A percentile compares a stretch with the other conserved stretches of the same genome.
Conservation (phyloP, 108 stramenopile genomes). For the Pseudonitzschia delicatissima region DNA sequence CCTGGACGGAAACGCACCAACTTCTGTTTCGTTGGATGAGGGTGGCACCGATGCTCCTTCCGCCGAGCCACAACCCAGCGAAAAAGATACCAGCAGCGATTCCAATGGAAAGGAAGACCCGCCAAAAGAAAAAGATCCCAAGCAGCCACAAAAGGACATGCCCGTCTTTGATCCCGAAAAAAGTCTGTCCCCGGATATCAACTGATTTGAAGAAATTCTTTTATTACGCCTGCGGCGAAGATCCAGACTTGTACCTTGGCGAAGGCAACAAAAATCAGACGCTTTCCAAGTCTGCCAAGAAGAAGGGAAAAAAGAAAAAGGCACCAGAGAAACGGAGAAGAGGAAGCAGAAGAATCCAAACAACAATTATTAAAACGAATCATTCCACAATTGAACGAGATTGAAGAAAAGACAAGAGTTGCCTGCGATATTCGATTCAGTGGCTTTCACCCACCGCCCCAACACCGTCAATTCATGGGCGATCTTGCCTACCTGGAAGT, state of each 20-base stretch:
- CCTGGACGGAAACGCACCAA: slow-evolving; percentile 75
- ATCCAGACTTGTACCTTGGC: slow-evolving; percentile 36
- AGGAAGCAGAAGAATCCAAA: slow-evolving; percentile 6
- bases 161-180: slow-evolving; percentile 26
- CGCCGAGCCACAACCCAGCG: background rate
- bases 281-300: slow-evolving; percentile 43
- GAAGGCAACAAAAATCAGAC: background rate
- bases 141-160: slow-evolving; percentile 32
- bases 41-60: background rate
- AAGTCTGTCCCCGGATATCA: slow-evolving; percentile 31
- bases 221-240: slow-evolving; percentile 73
- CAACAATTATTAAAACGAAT: slow-evolving; percentile 31
- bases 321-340: background rate
- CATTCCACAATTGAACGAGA: slow-evolving; percentile 44
- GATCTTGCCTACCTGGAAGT: slow-evolving; percentile 95
- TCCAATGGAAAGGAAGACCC: slow-evolving; percentile 13
- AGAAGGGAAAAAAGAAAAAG: slow-evolving; percentile 46
- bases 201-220: slow-evolving; percentile 68
- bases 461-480: slow-evolving; percentile 75
- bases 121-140: slow-evolving; percentile 11
- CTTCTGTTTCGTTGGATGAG: slow-evolving; percentile 33
- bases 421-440: slow-evolving; percentile 53
- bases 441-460: slow-evolving; percentile 89
- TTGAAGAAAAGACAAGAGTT: slow-evolving; percentile 50
- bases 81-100: slow-evolving; percentile 10